Percentiles rank a stretch among this genome's conserved stretches.
Conservation (phyloP, 495 filamentous ascomycete species). For the Chaetomium cochliodes region DNA sequence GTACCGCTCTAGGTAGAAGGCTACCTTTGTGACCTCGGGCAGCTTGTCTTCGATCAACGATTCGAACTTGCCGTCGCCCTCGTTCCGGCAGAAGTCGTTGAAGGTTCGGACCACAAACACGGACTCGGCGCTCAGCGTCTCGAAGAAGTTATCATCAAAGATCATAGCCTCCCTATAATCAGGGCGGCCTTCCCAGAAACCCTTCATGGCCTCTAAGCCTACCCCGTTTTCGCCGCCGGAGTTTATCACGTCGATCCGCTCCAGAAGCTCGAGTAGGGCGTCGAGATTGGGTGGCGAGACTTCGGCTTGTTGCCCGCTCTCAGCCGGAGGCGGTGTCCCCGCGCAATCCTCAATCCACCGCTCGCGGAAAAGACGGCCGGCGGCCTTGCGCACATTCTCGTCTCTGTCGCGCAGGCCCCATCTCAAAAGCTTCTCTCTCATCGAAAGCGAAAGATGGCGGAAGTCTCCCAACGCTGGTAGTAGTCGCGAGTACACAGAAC, state of each 20-base stretch:
- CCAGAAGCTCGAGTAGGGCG: constrained; percentile 81
- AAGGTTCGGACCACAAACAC: constrained; percentile 86
- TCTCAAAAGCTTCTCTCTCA: constrained; percentile 91
- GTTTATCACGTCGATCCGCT: constrained; percentile 89
- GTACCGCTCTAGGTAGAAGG: constrained; percentile 76
- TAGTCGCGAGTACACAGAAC: constrained; percentile 82
- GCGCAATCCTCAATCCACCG: constrained; percentile 96
- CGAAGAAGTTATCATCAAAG: constrained; percentile 87
- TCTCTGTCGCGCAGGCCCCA: constrained; percentile 96
- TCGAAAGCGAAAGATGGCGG: constrained; percentile 88
- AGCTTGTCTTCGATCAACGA: constrained; percentile 83
- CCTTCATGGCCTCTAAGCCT: constrained; percentile 85
- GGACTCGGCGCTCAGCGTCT: constrained; percentile 77
- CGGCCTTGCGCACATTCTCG: constrained; percentile 89
- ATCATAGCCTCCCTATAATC: constrained; percentile 81
- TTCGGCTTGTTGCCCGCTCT: constrained; percentile 47
- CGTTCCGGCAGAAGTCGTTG: constrained; percentile 81
- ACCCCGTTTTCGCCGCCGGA: constrained; percentile 88
- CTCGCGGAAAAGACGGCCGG: constrained; percentile 84
- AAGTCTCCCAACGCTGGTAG: constrained; percentile 93
- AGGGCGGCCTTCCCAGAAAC: constrained; percentile 91
- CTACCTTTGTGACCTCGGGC: constrained; percentile 88
- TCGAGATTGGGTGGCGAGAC: constrained; percentile 65
- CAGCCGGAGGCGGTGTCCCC: constrained; percentile 54
- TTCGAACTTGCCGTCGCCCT: constrained; percentile 68